A percentile compares a stretch with the other conserved stretches of the same genome.
Evolutionary conservation across 148 eudicot species (phyloP).

Genomic region (Vaccinium macrocarpon): DNA sequence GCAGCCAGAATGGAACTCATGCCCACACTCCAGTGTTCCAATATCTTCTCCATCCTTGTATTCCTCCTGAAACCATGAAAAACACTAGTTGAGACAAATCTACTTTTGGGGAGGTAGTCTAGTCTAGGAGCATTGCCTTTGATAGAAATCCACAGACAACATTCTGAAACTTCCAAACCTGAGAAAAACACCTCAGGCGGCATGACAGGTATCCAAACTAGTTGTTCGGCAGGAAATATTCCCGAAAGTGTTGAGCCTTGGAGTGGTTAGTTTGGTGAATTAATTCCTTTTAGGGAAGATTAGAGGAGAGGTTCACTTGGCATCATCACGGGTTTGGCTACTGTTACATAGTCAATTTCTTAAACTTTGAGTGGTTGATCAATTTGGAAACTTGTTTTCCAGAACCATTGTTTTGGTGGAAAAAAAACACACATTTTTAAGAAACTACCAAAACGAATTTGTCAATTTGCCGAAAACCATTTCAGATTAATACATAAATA

Average conservation of each 20-base stretch:
- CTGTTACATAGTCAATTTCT: background rate
- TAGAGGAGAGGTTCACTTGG: background rate
- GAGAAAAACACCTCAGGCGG: background rate
- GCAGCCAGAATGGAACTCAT: slow-evolving; percentile 74
- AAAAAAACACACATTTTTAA: no score
- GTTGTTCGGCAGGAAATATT: background rate
- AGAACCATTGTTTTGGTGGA: background rate
- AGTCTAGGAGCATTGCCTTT: background rate
- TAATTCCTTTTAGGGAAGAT: background rate
- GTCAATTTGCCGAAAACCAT: background rate
- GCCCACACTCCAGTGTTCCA: slow-evolving; percentile 84
- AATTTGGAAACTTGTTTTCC: background rate
- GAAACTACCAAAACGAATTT: no score
- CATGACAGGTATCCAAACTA: background rate
- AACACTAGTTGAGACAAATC: background rate
- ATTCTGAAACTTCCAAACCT: background rate
- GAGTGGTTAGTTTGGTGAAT: background rate
- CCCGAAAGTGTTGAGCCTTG: background rate
- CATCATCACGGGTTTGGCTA: background rate
- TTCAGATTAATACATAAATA: background rate
- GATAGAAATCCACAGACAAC: background rate
- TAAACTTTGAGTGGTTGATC: background rate
- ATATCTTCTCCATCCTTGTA: slow-evolving; percentile 72
- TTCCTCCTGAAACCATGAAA: slow-evolving; percentile 53
- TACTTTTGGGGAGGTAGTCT: background rate